Evolutionary conservation across 2,329 filamentous ascomycete species (phyloP).

Genomic region (Penicillium sclerotiorum): DNA sequence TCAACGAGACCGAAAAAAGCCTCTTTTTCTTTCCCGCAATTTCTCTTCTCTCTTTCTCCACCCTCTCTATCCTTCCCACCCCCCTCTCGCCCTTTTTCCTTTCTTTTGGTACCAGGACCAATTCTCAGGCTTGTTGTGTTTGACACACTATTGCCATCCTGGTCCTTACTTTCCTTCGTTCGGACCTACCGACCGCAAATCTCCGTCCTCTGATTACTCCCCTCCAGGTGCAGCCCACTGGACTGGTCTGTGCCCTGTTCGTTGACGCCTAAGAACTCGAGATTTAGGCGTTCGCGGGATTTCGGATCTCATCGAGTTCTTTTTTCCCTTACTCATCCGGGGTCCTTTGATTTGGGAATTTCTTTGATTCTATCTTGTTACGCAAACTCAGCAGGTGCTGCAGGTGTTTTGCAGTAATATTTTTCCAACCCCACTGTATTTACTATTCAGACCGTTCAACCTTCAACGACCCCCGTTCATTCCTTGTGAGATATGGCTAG

Average conservation of each 20-base stretch:
- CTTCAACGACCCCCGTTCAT: constrained; percentile 8
- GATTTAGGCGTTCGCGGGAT: constrained; percentile 31
- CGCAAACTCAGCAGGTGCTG: constrained; percentile 73
- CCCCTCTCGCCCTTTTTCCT: constrained; percentile 25
- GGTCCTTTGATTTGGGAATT: constrained; percentile 19
- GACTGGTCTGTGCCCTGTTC: constrained; percentile 47
- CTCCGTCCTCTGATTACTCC: constrained; percentile 20
- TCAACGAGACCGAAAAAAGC: constrained; percentile 26
- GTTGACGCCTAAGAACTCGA: constrained; percentile 33
- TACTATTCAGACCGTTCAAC: constrained; percentile 30
- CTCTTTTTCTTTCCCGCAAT: constrained; percentile 21
- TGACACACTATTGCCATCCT: constrained; percentile 47
- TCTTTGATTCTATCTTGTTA: constrained; percentile 27
- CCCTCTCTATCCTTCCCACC: constrained; percentile 18
- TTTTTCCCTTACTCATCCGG: constrained; percentile 6
- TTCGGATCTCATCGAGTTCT: constrained; percentile 19
- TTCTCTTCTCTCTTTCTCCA: constrained; percentile 23
- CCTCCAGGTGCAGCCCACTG: constrained; percentile 46
- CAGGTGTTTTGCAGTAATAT: constrained; percentile 63
- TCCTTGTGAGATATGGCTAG: constrained; percentile 56
- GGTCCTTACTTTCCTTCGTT: constrained; percentile 43
- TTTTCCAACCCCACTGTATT: constrained; percentile 36
- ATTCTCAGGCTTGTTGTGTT: constrained; percentile 44
- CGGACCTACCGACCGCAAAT: constrained; percentile 13
- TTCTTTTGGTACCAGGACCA: constrained; percentile 28